A percentile compares a stretch with the other conserved stretches of the same genome.
Evolutionary conservation across 345 rosid genomes (phyloP).

Genomic region (Crucihimalaya himalaica): DNA sequence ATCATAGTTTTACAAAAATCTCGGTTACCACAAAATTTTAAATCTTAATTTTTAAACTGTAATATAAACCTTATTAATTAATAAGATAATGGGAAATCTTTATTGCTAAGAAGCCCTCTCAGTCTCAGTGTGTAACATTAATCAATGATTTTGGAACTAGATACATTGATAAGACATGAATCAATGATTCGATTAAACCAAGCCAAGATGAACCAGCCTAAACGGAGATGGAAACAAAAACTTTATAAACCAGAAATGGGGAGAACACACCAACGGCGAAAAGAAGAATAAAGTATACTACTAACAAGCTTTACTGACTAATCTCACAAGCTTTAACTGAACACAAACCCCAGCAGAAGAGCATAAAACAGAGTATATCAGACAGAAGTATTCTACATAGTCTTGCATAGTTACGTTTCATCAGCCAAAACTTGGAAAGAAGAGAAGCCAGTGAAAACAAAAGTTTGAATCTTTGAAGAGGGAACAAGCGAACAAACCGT

Average conservation of each 20-base stretch:
- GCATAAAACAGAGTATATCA: constrained; percentile 31
- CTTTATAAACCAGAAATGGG: constrained; percentile 19
- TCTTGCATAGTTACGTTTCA: constrained; percentile 39
- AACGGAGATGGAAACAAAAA: not conserved
- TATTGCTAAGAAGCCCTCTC: not conserved
- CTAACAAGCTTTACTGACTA: constrained; percentile 28
- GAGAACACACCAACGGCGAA: constrained; percentile 1
- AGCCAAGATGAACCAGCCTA: constrained; percentile 12
- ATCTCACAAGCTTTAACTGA: not conserved
- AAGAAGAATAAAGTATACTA: constrained; percentile 28
- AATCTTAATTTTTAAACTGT: not conserved
- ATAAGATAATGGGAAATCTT: not conserved
- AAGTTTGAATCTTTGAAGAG: constrained; percentile 25
- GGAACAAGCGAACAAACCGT: not conserved
- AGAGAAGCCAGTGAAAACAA: constrained; percentile 23
- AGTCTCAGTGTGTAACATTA: not conserved
- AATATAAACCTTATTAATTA: not conserved
- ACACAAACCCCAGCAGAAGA: constrained; percentile 38
- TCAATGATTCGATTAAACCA: constrained; percentile 15
- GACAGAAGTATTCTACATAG: constrained; percentile 49
- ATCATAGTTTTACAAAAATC: not conserved
- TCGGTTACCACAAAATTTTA: not conserved
- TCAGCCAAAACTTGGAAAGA: constrained; percentile 44
- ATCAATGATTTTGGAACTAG: not conserved
- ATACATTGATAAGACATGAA: not conserved